Conservation (phyloP, 2,329 filamentous ascomycete genomes). For the Lasiodiplodia citricola region DNA sequence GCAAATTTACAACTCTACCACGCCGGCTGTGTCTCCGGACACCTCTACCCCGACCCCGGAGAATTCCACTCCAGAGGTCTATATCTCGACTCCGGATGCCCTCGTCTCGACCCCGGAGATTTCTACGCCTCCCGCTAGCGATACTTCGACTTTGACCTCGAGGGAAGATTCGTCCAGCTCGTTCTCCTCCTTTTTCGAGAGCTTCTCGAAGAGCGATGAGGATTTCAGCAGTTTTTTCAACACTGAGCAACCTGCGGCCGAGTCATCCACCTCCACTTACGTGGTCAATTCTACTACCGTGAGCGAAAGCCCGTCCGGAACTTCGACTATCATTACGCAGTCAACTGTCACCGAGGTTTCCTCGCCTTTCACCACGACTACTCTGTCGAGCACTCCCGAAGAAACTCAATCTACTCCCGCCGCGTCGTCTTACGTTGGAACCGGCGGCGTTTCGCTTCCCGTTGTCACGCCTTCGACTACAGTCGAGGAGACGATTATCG, state of each 20-base stretch:
- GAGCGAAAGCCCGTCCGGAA: constrained; percentile 8
- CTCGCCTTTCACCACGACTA: constrained; percentile 6
- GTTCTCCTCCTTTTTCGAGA: constrained; percentile 37
- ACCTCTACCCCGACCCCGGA: constrained; percentile 16
- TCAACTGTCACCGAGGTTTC: constrained; percentile 32
- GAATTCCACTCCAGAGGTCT: constrained; percentile 18
- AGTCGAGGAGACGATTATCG: not conserved
- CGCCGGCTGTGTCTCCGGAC: constrained; percentile 31
- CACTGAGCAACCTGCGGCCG: not conserved
- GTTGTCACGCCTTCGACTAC: constrained; percentile 20
- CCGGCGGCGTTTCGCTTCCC: constrained; percentile 8
- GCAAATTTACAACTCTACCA: constrained; percentile 39
- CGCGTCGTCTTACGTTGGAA: constrained; percentile 18
- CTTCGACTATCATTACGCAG: constrained; percentile 31
- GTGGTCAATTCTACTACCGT: constrained; percentile 8
- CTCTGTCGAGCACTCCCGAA: constrained; percentile 13
- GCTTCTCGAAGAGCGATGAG: constrained; percentile 32
- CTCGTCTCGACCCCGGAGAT: constrained; percentile 3
- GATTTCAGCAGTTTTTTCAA: constrained; percentile 27
- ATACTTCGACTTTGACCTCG: constrained; percentile 23
- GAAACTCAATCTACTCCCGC: not conserved
- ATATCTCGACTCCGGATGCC: not conserved
- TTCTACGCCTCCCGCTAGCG: constrained; percentile 17
- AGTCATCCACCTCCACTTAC: constrained; percentile 22
- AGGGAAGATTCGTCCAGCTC: constrained; percentile 29